Base-by-base conservation (phyloP, 176 grass and related monocot genomes). In the Cenchrus purpureus region DNA sequence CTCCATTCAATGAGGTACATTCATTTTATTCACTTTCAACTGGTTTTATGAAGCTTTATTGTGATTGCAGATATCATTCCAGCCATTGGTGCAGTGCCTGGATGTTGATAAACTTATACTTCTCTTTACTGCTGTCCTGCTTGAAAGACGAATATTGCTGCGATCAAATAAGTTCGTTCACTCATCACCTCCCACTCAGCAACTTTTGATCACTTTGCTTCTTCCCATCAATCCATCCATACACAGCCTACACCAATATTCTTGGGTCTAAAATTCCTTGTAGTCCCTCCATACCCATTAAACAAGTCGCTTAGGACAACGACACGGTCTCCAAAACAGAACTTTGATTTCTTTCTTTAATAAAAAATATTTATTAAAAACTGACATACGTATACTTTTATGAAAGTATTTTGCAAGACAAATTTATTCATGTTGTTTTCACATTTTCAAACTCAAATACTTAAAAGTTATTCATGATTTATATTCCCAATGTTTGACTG, bases 141-240 rank as follows among this genome's bases (percentile, higher is more conserved):
- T 99, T 86, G 97, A 99, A 85, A 99, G 97, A 96, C 92, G 97
- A 85, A 99, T 99, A 91, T 88, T 99, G 79, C 91, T 99, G 42
- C 88, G 97, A 90, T 95, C 97, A 86, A 99, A 96, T 76, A 99
- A 99, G 97, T 99, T 76, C 31, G 82, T 93, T 57, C 67, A 74
- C 58, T 85, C 79, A 15, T 16, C 50, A 55, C 50, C 34, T 55
- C 15, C 78, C 86, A 73, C 79, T 46, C 83, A 79, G 64, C 52
- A 77, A 79, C 65, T 86, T 60, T 82, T 72, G 15, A 73, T 71
- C 52, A 66, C 82, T 10, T 77, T 67, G 29, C 76, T 82, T 81
- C 57, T 58, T 83, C 68, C 20, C 83, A 71, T 43, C n/a, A 58
- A 74, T 54, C 66, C 32, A 76, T 76, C 31, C 52, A 42, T 76